phyloP scores from a whole-genome alignment of 2,329 filamentous ascomycete genomes.

The Leptographium lundbergii region DNA sequence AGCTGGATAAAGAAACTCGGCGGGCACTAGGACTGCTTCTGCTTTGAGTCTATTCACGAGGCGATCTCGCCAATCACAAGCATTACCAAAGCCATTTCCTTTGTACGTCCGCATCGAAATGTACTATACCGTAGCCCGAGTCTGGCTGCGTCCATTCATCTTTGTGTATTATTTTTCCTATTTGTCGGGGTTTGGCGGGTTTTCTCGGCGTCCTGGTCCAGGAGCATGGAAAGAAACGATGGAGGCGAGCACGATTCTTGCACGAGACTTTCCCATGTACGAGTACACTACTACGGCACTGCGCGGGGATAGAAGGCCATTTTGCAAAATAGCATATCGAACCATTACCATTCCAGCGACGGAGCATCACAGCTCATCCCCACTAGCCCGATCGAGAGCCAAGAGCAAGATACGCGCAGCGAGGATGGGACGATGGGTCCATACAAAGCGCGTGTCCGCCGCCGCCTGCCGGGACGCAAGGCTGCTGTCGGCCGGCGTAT shows the following conservation, averaged over 20 bases:
- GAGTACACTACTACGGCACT: neutral
- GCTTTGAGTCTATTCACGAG: neutral
- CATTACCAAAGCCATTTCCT: neutral
- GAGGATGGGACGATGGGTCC: too few relatives aligned
- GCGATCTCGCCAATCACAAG: neutral
- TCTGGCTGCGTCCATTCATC: neutral
- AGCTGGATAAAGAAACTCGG: conserved; percentile 21
- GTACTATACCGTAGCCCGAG: neutral
- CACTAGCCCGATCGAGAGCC: too few relatives aligned
- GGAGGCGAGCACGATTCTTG: neutral
- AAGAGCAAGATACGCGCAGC: too few relatives aligned
- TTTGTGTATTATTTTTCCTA: neutral
- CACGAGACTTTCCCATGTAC: neutral
- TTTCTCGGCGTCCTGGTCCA: neutral
- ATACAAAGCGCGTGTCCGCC: too few relatives aligned
- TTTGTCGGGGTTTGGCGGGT: neutral
- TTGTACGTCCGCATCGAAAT: neutral
- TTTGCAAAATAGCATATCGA: neutral
- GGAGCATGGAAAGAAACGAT: neutral
- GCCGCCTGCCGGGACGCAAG: neutral
- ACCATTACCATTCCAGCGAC: neutral
- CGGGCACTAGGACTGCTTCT: conserved; percentile 13
- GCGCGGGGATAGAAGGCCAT: neutral
- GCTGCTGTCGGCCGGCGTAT: neutral
- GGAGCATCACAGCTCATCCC: neutral